Percentiles rank a stretch among this genome's conserved stretches.
These are phyloP conservation scores for Larix kaempferi DNA, from an alignment of 75 land plant genomes.

Conservation along the genomic window DNA sequence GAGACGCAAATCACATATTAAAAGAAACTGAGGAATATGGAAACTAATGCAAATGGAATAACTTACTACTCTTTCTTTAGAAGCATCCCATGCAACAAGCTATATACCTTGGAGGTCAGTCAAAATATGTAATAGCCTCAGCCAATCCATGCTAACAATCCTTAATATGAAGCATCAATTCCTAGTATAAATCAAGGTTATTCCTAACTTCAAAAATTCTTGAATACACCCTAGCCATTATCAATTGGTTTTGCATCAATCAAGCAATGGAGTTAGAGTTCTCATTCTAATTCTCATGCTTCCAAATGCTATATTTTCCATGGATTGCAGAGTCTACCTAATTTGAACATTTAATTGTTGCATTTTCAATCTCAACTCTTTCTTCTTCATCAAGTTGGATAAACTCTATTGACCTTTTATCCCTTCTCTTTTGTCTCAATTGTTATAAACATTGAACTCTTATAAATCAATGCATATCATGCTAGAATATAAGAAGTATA, in stretches of 20 bases:
- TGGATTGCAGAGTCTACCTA: conserved; percentile 30
- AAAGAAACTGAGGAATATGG: too few species aligned
- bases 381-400: conserved; percentile 48
- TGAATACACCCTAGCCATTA: conserved; percentile 91
- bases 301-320: conserved; percentile 87
- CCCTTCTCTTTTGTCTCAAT: conserved; percentile 55
- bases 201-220: conserved; percentile 61
- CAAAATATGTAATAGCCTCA: conserved; percentile 75
- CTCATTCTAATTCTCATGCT: conserved; percentile 65
- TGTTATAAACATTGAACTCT: too few species aligned
- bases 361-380: conserved; percentile 42
- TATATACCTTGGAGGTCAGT: conserved; percentile 54
- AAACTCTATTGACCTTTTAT: conserved; percentile 47
- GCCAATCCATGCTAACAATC: conserved; percentile 60
- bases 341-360: conserved; percentile 56
- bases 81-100: too few species aligned
- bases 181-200: conserved; percentile 36
- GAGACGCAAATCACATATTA: too few species aligned
- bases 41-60: too few species aligned
- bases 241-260: conserved; percentile 92
- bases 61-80: too few species aligned
- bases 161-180: conserved; percentile 46
- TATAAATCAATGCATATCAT: too few species aligned
- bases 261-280: conserved; percentile 62
- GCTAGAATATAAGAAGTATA: too few species aligned